Conservation (phyloP, 2,329 filamentous ascomycete species). For the Epichloe typhina region DNA sequence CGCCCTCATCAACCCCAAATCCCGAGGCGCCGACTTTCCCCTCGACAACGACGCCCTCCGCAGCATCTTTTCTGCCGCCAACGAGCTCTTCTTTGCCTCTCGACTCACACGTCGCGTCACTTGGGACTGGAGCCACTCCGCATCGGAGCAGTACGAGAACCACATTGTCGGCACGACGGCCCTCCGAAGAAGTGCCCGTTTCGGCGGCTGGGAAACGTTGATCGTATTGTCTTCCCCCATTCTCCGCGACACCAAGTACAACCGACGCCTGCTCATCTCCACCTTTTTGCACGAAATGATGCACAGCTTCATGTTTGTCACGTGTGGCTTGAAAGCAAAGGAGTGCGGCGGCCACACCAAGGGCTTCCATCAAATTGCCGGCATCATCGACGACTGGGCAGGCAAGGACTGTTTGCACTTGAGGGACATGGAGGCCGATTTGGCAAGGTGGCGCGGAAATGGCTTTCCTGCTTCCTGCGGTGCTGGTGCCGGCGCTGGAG, state of each 20-base stretch:
- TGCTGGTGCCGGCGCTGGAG: no score
- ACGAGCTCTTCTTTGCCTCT: conserved; percentile 49
- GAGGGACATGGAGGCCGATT: conserved; percentile 47
- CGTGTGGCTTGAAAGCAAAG: conserved; percentile 43
- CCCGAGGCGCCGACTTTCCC: conserved; percentile 31
- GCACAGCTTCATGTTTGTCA: conserved; percentile 52
- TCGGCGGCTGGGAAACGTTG: conserved; percentile 46
- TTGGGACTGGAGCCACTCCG: conserved; percentile 47
- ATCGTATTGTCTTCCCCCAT: conserved; percentile 50
- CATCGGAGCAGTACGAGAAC: conserved; percentile 34
- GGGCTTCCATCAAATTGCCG: conserved; percentile 46
- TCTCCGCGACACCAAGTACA: conserved; percentile 41
- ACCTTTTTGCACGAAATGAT: conserved; percentile 56
- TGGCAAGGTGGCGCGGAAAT: conserved; percentile 36
- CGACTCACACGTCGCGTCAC: conserved; percentile 41
- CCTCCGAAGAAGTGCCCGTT: conserved; percentile 31
- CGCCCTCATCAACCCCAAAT: conserved; percentile 40
- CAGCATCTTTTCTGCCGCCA: conserved; percentile 46
- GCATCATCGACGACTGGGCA: conserved; percentile 48
- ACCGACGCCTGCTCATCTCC: conserved; percentile 46
- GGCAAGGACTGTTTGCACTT: conserved; percentile 40
- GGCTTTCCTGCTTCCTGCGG: conserved; percentile 3
- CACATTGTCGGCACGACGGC: conserved; percentile 51
- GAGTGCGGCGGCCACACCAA: conserved; percentile 45
- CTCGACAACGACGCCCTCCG: conserved; percentile 45